Percentiles rank a stretch among this genome's conserved stretches.
Conservation (phyloP, 2,329 filamentous ascomycete genomes). For the Ascochyta koolunga region DNA sequence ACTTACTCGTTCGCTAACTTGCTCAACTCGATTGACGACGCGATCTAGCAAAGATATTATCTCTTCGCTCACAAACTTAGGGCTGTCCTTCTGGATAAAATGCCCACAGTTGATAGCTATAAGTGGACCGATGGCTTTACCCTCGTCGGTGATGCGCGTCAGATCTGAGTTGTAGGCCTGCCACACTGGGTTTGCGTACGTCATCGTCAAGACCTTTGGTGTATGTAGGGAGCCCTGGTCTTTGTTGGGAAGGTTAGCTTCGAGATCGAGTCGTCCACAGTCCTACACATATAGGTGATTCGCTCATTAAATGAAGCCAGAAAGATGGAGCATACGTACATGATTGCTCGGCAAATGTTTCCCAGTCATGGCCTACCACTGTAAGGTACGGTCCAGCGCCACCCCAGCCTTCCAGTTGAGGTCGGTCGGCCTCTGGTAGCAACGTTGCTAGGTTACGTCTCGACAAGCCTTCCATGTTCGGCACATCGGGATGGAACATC, state of each 20-base stretch:
- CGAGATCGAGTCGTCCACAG: neutral
- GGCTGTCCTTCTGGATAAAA: conserved; percentile 63
- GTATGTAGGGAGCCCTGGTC: conserved; percentile 36
- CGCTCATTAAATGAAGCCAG: neutral
- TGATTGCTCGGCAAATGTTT: conserved; percentile 58
- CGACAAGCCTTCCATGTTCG: conserved; percentile 58
- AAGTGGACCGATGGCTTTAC: conserved; percentile 52
- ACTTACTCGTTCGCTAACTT: conserved; percentile 37
- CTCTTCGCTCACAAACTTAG: conserved; percentile 47
- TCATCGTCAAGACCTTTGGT: conserved; percentile 51
- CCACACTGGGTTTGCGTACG: conserved; percentile 62
- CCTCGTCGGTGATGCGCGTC: conserved; percentile 50
- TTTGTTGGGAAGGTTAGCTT: conserved; percentile 15
- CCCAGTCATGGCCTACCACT: conserved; percentile 62
- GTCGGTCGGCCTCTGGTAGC: conserved; percentile 53
- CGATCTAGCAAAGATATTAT: conserved; percentile 42
- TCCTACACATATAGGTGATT: neutral
- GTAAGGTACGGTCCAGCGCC: conserved; percentile 52
- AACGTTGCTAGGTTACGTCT: conserved; percentile 53
- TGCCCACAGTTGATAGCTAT: conserved; percentile 59
- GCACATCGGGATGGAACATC: conserved; percentile 58
- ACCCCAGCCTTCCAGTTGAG: conserved; percentile 48
- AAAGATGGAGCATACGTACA: conserved; percentile 20
- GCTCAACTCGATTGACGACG: conserved; percentile 44
- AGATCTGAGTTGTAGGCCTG: conserved; percentile 60